Evolutionary conservation across 2,329 filamentous ascomycete species (phyloP).

Genomic region (Cladosporium sp.): DNA sequence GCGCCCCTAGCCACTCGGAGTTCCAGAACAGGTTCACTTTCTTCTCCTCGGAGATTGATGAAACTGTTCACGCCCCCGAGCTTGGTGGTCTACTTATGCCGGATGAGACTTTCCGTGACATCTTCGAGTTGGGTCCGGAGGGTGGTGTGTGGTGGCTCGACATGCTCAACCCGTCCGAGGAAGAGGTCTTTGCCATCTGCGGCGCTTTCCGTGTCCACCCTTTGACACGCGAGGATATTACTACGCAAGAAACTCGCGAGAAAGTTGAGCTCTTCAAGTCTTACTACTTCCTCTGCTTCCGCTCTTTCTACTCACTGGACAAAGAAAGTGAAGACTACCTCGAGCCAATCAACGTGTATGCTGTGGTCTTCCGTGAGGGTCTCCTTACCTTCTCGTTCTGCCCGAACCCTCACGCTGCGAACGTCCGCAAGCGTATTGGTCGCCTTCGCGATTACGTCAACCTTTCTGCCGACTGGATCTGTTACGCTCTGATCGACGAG

Average conservation of each 20-base stretch:
- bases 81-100: constrained; percentile 84
- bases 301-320: constrained; percentile 83
- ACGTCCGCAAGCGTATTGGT: constrained; percentile 87
- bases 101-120: constrained; percentile 80
- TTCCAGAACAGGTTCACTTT: constrained; percentile 81
- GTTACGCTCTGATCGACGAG: constrained; percentile 96
- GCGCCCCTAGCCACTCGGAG: constrained; percentile 22
- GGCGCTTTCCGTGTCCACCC: constrained; percentile 95
- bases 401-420: constrained; percentile 78
- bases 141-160: constrained; percentile 99
- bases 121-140: constrained; percentile 68
- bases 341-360: constrained; percentile 93
- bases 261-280: constrained; percentile 97
- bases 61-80: constrained; percentile 85
- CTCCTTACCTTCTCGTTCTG: constrained; percentile 92
- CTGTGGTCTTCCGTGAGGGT: constrained; percentile 92
- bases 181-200: constrained; percentile 82
- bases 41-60: constrained; percentile 92
- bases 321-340: constrained; percentile 77
- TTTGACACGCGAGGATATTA: constrained; percentile 92
- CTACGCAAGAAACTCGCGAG: constrained; percentile 90
- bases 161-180: constrained; percentile 81
- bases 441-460: constrained; percentile 92
- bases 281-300: constrained; percentile 98
- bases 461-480: constrained; percentile 96